These are phyloP conservation scores for Dujonia santamariae DNA, from an alignment of 1,139 yeast species.

Conservation along the genomic window DNA sequence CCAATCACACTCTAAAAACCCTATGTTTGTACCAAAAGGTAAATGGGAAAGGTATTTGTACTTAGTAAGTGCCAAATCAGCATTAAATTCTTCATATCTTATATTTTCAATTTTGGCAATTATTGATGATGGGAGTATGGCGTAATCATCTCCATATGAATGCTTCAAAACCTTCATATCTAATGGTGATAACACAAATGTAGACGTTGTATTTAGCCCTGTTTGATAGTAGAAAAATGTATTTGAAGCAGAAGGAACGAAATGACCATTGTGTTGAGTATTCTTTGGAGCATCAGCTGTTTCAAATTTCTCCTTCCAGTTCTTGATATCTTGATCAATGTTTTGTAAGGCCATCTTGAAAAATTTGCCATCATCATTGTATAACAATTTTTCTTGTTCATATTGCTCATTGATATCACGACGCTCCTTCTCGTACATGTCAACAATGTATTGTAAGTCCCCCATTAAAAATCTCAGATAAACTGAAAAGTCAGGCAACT, in stretches of 20 bases:
- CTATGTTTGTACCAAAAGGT: slow-evolving; percentile 82
- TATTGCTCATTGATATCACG: slow-evolving; percentile 42
- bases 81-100: slow-evolving; percentile 56
- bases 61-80: slow-evolving; percentile 52
- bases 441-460: slow-evolving; percentile 48
- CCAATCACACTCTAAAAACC: slow-evolving; percentile 89
- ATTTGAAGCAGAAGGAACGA: neutral
- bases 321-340: slow-evolving; percentile 45
- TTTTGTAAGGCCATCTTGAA: slow-evolving; percentile 54
- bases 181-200: slow-evolving; percentile 69
- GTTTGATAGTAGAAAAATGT: slow-evolving; percentile 62
- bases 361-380: slow-evolving; percentile 57
- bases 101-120: slow-evolving; percentile 68
- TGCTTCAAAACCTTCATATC: slow-evolving; percentile 72
- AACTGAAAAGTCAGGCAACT: slow-evolving; percentile 22
- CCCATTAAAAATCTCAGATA: slow-evolving; percentile 64
- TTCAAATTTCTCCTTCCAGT: slow-evolving; percentile 26
- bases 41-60: slow-evolving; percentile 76
- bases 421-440: slow-evolving; percentile 58
- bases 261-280: neutral
- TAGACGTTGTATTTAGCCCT: slow-evolving; percentile 61
- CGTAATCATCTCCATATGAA: slow-evolving; percentile 56
- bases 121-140: slow-evolving; percentile 63
- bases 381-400: slow-evolving; percentile 56
- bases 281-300: neutral